Evolutionary conservation across 23 red algal species (phyloP), one percentile per base, ranked within the genome.

Genomic region (Gracilaria domingensis): DNA sequence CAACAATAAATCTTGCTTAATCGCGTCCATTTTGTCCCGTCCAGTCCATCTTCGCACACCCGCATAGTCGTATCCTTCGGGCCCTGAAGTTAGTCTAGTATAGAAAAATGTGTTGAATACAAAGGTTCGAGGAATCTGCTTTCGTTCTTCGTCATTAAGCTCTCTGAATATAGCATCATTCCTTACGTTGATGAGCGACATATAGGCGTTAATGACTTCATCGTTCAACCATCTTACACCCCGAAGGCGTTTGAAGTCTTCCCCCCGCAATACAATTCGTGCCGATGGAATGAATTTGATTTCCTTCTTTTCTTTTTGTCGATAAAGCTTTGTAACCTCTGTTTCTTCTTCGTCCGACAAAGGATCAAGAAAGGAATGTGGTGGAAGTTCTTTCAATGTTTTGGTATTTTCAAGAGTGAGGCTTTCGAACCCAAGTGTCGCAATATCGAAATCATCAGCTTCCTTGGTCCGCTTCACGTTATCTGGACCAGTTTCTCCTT

Each of bases 211-310:
- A 32, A 94, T 73, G 20, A 94, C 18, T 72, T 94, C 91, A 74
- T 94, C 91, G 62, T 94, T 88, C 57, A 94, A 48, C 91, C 91
- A 94, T 49, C 91, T 49, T 24, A 51, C 69, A 23, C 91, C 91
- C 28, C 85, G 91, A 53, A 94, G 83, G 26, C 91, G 80, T 51
- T 79, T 69, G 39, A 87, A 75, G 62, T 94, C 91, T 53, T 54
- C 50, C 2, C 49, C 54, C 20, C 60, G 66, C 66, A 94, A 53
- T 34, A 81, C 74, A 34, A 94, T 94, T 16, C 39, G 57, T 21
- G 91, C 76, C 11, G 50, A 69, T 21, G 73, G 62, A 49, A 72
- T 87, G 40, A 29, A 6, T 34, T 55, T 47, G 40, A 87, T 49
- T 24, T 70, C 53, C 39, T 87, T 60, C 12, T 87, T 12, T 39